A percentile compares a stretch with the other conserved stretches of the same genome.
phyloP scores from a whole-genome alignment of 805 yeast genomes.

The Ogataea angusta region DNA sequence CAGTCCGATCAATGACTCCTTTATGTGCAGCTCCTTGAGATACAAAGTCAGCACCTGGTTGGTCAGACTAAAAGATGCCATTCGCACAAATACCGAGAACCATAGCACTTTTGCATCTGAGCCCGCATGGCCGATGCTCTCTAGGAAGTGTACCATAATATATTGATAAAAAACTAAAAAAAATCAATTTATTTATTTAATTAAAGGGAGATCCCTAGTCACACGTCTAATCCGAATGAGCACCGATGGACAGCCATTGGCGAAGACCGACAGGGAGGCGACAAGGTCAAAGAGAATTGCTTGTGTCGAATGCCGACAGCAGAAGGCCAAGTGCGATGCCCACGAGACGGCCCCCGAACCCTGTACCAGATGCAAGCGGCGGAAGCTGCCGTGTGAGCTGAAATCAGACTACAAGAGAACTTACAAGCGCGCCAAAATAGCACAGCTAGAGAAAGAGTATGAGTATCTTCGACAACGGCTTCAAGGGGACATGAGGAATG shows the following conservation, averaged over 20 bases:
- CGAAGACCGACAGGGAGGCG: slow-evolving; percentile 1
- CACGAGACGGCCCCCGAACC: slow-evolving; percentile 69
- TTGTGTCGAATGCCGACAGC: slow-evolving; percentile 95
- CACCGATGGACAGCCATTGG: background rate
- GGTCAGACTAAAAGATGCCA: slow-evolving; percentile 73
- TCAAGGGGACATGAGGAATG: slow-evolving; percentile 11
- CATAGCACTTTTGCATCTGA: slow-evolving; percentile 62
- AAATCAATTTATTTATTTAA: background rate
- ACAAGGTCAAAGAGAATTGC: slow-evolving; percentile 60
- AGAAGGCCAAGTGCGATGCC: slow-evolving; percentile 89
- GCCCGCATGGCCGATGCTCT: slow-evolving; percentile 32
- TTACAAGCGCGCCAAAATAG: slow-evolving; percentile 78
- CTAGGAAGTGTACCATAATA: slow-evolving; percentile 33
- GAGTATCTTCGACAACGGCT: slow-evolving; percentile 52
- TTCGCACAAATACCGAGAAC: slow-evolving; percentile 64
- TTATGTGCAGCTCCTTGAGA: slow-evolving; percentile 50
- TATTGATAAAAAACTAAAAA: background rate
- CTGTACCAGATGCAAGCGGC: slow-evolving; percentile 77
- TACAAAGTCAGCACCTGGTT: slow-evolving; percentile 75
- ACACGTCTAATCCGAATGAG: slow-evolving; percentile 1
- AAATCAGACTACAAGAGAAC: slow-evolving; percentile 85
- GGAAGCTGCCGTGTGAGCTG: slow-evolving; percentile 66
- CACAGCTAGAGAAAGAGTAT: slow-evolving; percentile 77
- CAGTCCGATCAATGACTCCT: slow-evolving; percentile 61
- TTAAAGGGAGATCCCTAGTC: background rate